A percentile compares a stretch with the other conserved stretches of the same genome.
Conservation (phyloP, 768 basidiomycete genomes). For the Royoungia palumana region DNA sequence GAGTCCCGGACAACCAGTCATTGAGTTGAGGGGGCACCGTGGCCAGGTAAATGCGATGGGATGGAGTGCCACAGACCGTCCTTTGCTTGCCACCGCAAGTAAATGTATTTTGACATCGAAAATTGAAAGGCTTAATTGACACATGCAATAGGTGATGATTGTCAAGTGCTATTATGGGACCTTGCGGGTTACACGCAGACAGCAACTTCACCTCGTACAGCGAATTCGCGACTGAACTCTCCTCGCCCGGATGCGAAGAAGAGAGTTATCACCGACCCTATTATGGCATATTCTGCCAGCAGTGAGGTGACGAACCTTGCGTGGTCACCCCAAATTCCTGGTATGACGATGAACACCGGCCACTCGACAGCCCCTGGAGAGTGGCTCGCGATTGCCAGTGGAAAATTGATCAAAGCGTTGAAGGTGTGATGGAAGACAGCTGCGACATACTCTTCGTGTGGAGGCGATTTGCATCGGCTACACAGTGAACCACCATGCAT, state of each 20-base stretch:
- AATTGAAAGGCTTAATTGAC: not conserved
- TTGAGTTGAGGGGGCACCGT: conserved; percentile 84
- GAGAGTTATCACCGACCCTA: conserved; percentile 66
- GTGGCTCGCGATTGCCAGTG: conserved; percentile 83
- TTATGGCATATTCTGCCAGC: conserved; percentile 79
- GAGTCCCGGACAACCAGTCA: conserved; percentile 91
- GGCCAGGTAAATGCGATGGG: conserved; percentile 82
- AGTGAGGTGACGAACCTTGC: conserved; percentile 80
- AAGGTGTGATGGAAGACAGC: conserved; percentile 55
- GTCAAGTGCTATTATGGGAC: conserved; percentile 93
- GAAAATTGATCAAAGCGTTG: conserved; percentile 76
- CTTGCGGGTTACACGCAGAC: conserved; percentile 60
- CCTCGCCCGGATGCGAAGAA: conserved; percentile 81
- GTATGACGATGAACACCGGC: conserved; percentile 71
- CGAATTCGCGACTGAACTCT: conserved; percentile 71
- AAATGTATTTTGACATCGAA: conserved; percentile 22
- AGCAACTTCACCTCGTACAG: conserved; percentile 63
- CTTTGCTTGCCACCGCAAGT: conserved; percentile 87
- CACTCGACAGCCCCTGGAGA: conserved; percentile 74
- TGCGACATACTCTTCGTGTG: not conserved
- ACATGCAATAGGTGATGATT: conserved; percentile 72
- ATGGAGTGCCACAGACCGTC: conserved; percentile 84
- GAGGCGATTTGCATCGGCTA: not conserved
- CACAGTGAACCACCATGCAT: not conserved
- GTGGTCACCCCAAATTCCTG: conserved; percentile 84